phyloP scores from a whole-genome alignment of 192 early-diverging fungal species.

The Anaeromyces robustus region DNA sequence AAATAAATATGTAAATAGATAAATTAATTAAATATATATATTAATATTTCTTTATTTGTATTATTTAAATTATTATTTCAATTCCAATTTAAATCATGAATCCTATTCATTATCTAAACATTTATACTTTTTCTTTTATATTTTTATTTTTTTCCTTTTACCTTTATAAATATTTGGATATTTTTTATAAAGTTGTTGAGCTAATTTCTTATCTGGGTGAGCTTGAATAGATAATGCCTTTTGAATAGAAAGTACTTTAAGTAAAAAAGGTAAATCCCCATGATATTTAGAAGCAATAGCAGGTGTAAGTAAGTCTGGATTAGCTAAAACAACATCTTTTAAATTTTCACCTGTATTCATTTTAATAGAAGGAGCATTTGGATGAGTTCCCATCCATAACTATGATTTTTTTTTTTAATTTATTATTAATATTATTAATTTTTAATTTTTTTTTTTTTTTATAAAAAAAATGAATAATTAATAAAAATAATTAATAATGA shows the following conservation, averaged over 20 bases:
- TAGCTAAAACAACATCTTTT: conserved; percentile 34
- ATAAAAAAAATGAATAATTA: no score
- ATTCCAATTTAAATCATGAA: no score
- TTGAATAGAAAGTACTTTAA: conserved; percentile 80
- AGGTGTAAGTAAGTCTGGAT: conserved; percentile 33
- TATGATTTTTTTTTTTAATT: conserved; percentile 5
- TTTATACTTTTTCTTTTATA: no score
- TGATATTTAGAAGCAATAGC: conserved; percentile 42
- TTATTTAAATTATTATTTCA: no score
- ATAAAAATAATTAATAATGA: no score
- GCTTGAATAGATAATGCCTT: conserved; percentile 95
- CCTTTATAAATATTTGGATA: conserved; percentile 85
- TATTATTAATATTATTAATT: no score
- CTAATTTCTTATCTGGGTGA: conserved; percentile 88
- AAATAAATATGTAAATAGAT: no score
- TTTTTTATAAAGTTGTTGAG: conserved; percentile 45
- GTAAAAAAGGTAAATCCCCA: conserved; percentile 85
- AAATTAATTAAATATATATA: no score
- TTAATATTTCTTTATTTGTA: no score
- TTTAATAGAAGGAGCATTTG: conserved; percentile 62
- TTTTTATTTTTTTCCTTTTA: no score
- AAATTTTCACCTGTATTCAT: conserved; percentile 15
- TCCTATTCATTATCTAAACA: no score
- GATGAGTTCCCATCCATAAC: conserved; percentile 99
- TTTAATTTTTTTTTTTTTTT: no score